phyloP scores from a whole-genome alignment of 495 filamentous ascomycete genomes.

The Penicillium cataractarum region DNA sequence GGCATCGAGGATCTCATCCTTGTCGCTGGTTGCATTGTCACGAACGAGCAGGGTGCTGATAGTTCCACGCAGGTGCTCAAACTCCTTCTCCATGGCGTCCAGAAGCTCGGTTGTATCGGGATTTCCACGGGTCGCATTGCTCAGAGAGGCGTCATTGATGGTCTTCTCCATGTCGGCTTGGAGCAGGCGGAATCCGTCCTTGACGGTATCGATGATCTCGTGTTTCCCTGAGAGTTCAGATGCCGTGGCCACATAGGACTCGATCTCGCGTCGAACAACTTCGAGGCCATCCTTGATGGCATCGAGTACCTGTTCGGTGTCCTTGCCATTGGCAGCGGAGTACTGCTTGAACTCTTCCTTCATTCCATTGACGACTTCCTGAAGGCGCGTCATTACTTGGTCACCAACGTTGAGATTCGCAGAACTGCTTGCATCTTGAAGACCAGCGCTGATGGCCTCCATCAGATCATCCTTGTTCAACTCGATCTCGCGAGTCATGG shows the following conservation, averaged over 20 bases:
- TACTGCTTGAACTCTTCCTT: constrained; percentile 75
- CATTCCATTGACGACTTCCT: constrained; percentile 75
- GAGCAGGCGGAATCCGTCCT: constrained; percentile 70
- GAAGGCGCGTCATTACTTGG: constrained; percentile 72
- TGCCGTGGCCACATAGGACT: constrained; percentile 73
- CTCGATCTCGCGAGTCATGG: constrained; percentile 58
- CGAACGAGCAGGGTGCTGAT: constrained; percentile 71
- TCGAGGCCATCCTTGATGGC: constrained; percentile 86
- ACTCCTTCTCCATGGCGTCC: constrained; percentile 72
- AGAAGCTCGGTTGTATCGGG: constrained; percentile 59
- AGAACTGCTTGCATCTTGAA: constrained; percentile 54
- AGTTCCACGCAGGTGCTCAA: constrained; percentile 69
- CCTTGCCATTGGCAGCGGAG: constrained; percentile 69
- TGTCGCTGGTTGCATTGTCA: constrained; percentile 56
- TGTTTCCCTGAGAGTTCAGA: constrained; percentile 70
- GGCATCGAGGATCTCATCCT: constrained; percentile 63
- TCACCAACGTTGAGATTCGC: constrained; percentile 57
- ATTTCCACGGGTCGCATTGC: constrained; percentile 39
- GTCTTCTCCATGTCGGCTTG: constrained; percentile 70
- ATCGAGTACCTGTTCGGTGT: constrained; percentile 81
- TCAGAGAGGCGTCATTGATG: constrained; percentile 49
- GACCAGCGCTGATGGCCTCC: constrained; percentile 64
- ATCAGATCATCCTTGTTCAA: constrained; percentile 66
- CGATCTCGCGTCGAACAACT: constrained; percentile 75
- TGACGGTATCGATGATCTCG: constrained; percentile 76